Evolutionary conservation across 768 basidiomycete genomes (phyloP).

Genomic region (Fibroporia radiculosa): DNA sequence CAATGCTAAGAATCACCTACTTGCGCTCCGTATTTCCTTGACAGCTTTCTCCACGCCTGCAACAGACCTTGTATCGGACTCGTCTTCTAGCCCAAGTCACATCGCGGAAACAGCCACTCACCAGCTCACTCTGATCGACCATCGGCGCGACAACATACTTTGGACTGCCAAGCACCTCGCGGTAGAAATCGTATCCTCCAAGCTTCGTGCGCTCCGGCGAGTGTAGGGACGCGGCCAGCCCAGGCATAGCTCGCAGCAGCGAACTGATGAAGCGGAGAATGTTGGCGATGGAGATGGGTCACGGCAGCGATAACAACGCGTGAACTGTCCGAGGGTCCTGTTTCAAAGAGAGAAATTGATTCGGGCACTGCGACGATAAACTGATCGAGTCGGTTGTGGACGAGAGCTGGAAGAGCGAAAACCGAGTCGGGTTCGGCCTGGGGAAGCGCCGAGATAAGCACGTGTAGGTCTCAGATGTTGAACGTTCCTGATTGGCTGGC

Average conservation of each 20-base stretch:
- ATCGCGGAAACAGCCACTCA: constrained; percentile 31
- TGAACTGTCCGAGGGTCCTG: too few species aligned
- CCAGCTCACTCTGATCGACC: constrained; percentile 97
- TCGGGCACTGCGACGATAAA: too few species aligned
- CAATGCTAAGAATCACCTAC: constrained; percentile 29
- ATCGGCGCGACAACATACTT: constrained; percentile 93
- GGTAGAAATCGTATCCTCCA: constrained; percentile 79
- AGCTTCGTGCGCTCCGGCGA: constrained; percentile 32
- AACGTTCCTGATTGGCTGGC: too few species aligned
- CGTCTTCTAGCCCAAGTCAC: not conserved
- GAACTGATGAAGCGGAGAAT: not conserved
- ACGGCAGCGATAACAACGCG: too few species aligned
- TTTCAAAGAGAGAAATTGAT: too few species aligned
- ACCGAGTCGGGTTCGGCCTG: too few species aligned
- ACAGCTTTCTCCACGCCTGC: constrained; percentile 86
- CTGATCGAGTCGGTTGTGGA: too few species aligned
- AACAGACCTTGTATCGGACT: not conserved
- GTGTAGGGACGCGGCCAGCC: constrained; percentile 3
- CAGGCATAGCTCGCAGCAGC: not conserved
- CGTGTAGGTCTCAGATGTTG: too few species aligned
- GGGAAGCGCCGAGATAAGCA: too few species aligned
- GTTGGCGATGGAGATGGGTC: not conserved
- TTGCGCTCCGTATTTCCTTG: constrained; percentile 76
- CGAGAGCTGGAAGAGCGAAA: too few species aligned
- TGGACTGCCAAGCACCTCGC: constrained; percentile 70